Base-by-base conservation (phyloP, 805 yeast genomes). In the Ogataea ganodermae region DNA sequence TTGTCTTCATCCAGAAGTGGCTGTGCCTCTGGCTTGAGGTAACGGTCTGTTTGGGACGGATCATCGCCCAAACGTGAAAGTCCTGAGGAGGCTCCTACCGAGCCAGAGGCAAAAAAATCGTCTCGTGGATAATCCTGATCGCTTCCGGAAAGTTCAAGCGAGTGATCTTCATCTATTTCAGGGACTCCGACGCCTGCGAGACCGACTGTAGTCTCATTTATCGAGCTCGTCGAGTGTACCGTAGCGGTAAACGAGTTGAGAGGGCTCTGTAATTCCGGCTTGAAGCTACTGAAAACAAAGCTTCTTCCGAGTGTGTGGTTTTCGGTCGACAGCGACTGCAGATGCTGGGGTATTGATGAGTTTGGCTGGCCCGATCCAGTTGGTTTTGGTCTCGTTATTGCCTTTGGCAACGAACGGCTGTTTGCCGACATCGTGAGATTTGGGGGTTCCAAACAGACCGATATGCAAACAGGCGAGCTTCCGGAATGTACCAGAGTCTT, bases 201-300 rank as follows among this genome's bases (percentile, higher is more conserved):
- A 35, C 71, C 75, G 1, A 80, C 83, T 0, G 84, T 73, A 49
- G 79, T 80, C 49, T 78, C 82, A 52, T 81, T 83, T 36, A 81
- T 71, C 13, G 76, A 73, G 21, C 64, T 60, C 4, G 79, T 76
- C 0, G 80, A 68, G 53, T 73, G 75, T 13, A 79, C 75, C 2
- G 72, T 65, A 3, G 83, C 81, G 3, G 76, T 67, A 12, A 48
- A 30, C 3, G 58, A 45, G 16, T 41, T 50, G 30, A 51, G 27
- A 8, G 53, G 56, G 12, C 53, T 48, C 17, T 30, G 46, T 6
- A 35, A 27, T 16, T 59, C 60, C 2, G 63, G 67, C 41, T 56
- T 66, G 46, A 58, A 66, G 35, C 66, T 60, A 16, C 72, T 69
- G 45, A 65, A 65, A 1, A 67, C 58, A 56, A 73, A 73, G 43